phyloP scores from a whole-genome alignment of 306 rosid species.

The Castanea crenata region DNA sequence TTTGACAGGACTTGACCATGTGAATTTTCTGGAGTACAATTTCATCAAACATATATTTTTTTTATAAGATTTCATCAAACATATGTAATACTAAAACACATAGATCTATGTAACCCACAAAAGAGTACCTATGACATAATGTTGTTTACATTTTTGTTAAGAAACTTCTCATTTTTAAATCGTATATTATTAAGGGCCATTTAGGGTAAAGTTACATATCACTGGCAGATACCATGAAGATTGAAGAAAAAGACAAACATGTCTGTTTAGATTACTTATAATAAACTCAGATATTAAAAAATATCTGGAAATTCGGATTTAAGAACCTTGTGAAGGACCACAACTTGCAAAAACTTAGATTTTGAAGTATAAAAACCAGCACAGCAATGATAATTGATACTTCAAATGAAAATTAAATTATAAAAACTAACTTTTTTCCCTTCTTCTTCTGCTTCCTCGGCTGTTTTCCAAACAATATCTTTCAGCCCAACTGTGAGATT shows the following conservation, averaged over 20 bases:
- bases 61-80: too few relatives aligned
- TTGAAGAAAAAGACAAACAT: neutral
- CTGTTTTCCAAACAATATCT: slow-evolving; percentile 83
- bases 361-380: neutral
- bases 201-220: neutral
- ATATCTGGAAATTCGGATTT: neutral
- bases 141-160: neutral
- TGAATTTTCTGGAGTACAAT: neutral
- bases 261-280: neutral
- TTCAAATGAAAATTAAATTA: neutral
- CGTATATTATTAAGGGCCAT: neutral
- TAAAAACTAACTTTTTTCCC: slow-evolving; percentile 48
- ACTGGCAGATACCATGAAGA: neutral
- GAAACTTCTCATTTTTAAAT: neutral
- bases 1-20: neutral
- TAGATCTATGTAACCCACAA: too few relatives aligned
- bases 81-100: neutral
- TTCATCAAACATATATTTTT: too few relatives aligned
- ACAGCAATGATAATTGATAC: neutral
- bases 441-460: slow-evolving; percentile 62
- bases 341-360: neutral
- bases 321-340: neutral
- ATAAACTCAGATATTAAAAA: neutral
- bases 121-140: too few relatives aligned
- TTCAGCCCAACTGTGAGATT: slow-evolving; percentile 73